These are phyloP conservation scores for Chlorella ohadii DNA, from an alignment of 139 green algal genomes.

Conservation along the genomic window DNA sequence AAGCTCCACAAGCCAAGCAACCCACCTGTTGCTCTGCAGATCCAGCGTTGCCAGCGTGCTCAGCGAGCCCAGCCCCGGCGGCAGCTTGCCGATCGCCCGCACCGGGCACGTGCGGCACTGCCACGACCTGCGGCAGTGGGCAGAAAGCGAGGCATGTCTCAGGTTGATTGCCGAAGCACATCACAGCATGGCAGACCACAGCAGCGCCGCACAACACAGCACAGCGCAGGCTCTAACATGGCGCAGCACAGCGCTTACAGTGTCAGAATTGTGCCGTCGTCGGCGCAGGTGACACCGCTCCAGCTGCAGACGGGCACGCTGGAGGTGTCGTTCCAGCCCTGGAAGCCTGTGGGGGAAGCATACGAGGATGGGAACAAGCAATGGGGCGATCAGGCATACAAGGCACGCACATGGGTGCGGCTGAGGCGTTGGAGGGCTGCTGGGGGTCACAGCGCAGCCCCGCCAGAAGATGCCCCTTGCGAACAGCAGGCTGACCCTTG, in stretches of 20 bases:
- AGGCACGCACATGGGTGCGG: too few species aligned
- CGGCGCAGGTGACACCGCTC: slow-evolving; percentile 29
- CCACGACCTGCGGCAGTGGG: slow-evolving; percentile 12
- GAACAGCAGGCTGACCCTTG: too few species aligned
- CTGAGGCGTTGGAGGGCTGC: too few species aligned
- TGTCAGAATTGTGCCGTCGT: slow-evolving; percentile 10
- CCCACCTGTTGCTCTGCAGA: slow-evolving; percentile 30
- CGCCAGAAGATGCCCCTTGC: too few species aligned
- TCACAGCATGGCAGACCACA: not conserved
- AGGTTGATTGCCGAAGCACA: too few species aligned
- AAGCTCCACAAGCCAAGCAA: not conserved
- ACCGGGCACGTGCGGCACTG: slow-evolving; percentile 24
- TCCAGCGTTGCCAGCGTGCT: slow-evolving; percentile 20
- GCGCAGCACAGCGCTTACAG: slow-evolving; percentile 2
- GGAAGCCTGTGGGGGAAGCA: not conserved
- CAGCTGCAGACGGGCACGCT: slow-evolving; percentile 4
- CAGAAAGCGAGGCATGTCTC: not conserved
- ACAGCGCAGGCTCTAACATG: not conserved
- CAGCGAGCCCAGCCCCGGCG: not conserved
- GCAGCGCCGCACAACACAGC: not conserved
- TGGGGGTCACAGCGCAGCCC: too few species aligned
- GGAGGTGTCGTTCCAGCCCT: slow-evolving; percentile 18
- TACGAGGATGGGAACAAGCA: too few species aligned
- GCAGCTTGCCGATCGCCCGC: slow-evolving; percentile 27
- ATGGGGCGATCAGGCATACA: too few species aligned